These are phyloP conservation scores for Phaeodactylum tricornutum DNA, from an alignment of 108 stramenopile species.

Conservation along the genomic window DNA sequence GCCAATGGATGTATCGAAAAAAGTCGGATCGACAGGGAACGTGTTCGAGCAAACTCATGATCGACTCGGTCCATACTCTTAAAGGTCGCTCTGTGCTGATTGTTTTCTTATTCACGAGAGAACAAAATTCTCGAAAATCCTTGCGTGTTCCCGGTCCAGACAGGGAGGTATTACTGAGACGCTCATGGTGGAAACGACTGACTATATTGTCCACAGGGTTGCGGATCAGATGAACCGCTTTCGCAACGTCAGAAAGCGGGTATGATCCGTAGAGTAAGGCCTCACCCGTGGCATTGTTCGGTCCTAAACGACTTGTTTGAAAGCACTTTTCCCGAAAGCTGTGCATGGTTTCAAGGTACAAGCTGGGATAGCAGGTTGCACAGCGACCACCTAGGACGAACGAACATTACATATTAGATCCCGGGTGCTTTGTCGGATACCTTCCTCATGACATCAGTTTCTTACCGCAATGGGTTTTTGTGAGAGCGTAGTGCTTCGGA, in stretches of 20 bases:
- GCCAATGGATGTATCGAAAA: slow-evolving; percentile 56
- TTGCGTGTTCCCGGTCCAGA: slow-evolving; percentile 11
- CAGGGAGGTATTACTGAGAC: slow-evolving; percentile 4
- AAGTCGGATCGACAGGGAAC: slow-evolving; percentile 62
- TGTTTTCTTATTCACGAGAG: slow-evolving; percentile 1
- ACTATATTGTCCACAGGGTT: slow-evolving; percentile 52
- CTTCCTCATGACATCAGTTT: too few relatives aligned
- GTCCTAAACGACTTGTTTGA: too few relatives aligned
- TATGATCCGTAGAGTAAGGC: slow-evolving; percentile 3
- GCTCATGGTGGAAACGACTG: slow-evolving; percentile 37
- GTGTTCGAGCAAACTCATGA: slow-evolving; percentile 17
- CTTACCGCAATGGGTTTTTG: slow-evolving; percentile 69
- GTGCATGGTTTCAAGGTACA: slow-evolving; percentile 39
- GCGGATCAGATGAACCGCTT: slow-evolving; percentile 37
- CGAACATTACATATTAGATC: too few relatives aligned
- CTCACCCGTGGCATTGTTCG: slow-evolving; percentile 21
- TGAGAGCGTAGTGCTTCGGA: slow-evolving; percentile 35
- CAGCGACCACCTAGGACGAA: too few relatives aligned
- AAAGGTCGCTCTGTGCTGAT: too few relatives aligned
- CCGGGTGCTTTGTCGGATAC: too few relatives aligned
- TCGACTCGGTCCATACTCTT: slow-evolving; percentile 41
- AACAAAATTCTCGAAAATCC: slow-evolving; percentile 31
- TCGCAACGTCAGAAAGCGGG: slow-evolving; percentile 16
- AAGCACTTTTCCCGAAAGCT: slow-evolving; percentile 22
- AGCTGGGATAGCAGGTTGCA: slow-evolving; percentile 21